phyloP scores from a whole-genome alignment of 768 basidiomycete genomes.

The Calvatia gigantea region DNA sequence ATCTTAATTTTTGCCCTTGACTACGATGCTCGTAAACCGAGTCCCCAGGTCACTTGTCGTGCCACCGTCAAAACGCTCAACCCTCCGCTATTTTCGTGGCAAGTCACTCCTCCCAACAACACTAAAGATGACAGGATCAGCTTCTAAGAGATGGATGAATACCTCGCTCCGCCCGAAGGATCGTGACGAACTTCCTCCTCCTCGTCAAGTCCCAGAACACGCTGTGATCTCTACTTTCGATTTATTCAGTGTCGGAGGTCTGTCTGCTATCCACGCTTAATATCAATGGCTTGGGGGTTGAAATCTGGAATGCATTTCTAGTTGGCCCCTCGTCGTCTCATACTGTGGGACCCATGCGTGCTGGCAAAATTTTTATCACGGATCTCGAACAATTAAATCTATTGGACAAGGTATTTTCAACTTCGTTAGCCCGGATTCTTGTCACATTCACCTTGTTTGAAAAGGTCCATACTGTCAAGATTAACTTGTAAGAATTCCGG shows the following conservation, averaged over 20 bases:
- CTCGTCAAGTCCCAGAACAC: conserved; percentile 55
- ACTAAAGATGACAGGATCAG: background rate
- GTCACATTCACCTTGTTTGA: conserved; percentile 1
- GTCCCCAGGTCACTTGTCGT: background rate
- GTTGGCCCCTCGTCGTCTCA: conserved; percentile 52
- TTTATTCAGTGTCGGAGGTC: conserved; percentile 87
- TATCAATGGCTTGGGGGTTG: too few relatives aligned
- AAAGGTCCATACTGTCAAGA: conserved; percentile 78
- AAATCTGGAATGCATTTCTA: conserved; percentile 18
- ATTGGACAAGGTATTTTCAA: conserved; percentile 59
- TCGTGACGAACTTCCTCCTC: conserved; percentile 2
- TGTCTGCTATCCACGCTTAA: background rate
- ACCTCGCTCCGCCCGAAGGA: conserved; percentile 1
- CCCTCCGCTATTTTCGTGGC: background rate
- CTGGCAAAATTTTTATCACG: conserved; percentile 81
- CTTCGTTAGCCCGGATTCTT: background rate
- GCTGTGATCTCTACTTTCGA: conserved; percentile 94
- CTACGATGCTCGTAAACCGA: conserved; percentile 1
- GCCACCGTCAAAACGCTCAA: conserved; percentile 1
- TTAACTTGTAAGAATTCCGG: conserved; percentile 58
- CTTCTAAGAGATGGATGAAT: conserved; percentile 6
- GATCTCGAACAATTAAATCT: conserved; percentile 68
- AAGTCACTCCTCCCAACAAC: background rate
- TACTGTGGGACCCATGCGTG: conserved; percentile 72
- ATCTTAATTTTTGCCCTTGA: background rate